Conservation (phyloP, 352 stramenopile species). For the Thalassiosira hispida region DNA sequence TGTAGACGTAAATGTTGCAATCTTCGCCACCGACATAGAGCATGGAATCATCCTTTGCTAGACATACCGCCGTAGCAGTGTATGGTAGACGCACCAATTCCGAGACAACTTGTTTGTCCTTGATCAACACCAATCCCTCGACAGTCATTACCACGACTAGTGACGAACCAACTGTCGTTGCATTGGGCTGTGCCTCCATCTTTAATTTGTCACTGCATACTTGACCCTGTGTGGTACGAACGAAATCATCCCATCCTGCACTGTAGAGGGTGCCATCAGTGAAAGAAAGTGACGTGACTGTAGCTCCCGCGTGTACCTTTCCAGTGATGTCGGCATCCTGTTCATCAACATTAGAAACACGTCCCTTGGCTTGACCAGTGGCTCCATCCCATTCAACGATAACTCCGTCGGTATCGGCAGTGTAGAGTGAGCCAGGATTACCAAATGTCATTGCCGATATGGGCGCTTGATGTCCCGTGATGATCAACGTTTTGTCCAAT, state of each 20-base stretch:
- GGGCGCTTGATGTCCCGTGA: constrained; percentile 91
- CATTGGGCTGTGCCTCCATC: constrained; percentile 69
- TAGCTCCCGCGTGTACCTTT: constrained; percentile 68
- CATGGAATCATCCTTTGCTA: constrained; percentile 67
- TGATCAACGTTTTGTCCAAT: constrained; percentile 80
- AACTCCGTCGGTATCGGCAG: constrained; percentile 93
- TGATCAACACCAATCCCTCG: constrained; percentile 62
- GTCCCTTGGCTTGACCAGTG: constrained; percentile 61
- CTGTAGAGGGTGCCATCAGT: constrained; percentile 85
- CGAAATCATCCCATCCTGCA: constrained; percentile 91
- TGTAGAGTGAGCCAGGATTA: constrained; percentile 86
- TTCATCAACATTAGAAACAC: constrained; percentile 35
- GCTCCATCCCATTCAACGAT: constrained; percentile 90
- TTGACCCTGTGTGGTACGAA: constrained; percentile 79
- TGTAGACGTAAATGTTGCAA: constrained; percentile 81
- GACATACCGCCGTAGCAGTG: constrained; percentile 60
- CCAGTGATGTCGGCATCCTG: constrained; percentile 43
- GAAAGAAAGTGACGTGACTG: constrained; percentile 68
- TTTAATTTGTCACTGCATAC: constrained; percentile 45
- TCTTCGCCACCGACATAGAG: constrained; percentile 78
- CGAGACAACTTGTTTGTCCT: constrained; percentile 53
- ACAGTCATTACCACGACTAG: constrained; percentile 76
- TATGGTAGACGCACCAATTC: constrained; percentile 61
- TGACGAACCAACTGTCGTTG: constrained; percentile 51
- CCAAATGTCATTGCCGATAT: constrained; percentile 90